Evolutionary conservation across 2,329 filamentous ascomycete genomes (phyloP).

Genomic region (Dryadomyces sulphureus): DNA sequence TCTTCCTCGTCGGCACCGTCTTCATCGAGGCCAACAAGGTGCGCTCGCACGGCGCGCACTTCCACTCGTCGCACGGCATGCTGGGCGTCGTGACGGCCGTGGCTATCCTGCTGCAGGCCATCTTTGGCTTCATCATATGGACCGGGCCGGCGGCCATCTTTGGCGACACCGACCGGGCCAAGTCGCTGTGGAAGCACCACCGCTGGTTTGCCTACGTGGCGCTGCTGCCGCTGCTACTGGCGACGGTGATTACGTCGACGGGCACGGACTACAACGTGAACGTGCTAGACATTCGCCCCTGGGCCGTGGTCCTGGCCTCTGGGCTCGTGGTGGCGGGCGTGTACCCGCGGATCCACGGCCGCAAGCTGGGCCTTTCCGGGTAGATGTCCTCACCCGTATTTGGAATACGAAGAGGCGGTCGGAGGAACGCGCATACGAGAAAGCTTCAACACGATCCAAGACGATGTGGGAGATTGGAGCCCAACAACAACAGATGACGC

Average conservation of each 20-base stretch:
- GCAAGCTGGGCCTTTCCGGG: slow-evolving; percentile 50
- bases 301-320: slow-evolving; percentile 55
- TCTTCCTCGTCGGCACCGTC: slow-evolving; percentile 49
- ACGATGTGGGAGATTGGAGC: too few relatives aligned
- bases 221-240: slow-evolving; percentile 49
- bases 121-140: slow-evolving; percentile 74
- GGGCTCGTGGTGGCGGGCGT: slow-evolving; percentile 57
- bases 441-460: too few relatives aligned
- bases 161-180: slow-evolving; percentile 57
- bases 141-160: slow-evolving; percentile 53
- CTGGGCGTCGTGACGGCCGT: slow-evolving; percentile 66
- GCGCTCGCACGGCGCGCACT: slow-evolving; percentile 50
- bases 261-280: slow-evolving; percentile 60
- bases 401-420: too few relatives aligned
- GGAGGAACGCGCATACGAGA: too few relatives aligned
- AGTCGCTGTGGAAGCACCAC: slow-evolving; percentile 82
- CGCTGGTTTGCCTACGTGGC: slow-evolving; percentile 56
- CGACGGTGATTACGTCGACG: slow-evolving; percentile 60
- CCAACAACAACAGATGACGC: too few relatives aligned
- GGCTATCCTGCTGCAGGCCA: slow-evolving; percentile 54
- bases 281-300: slow-evolving; percentile 57
- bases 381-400: not conserved
- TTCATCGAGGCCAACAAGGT: slow-evolving; percentile 80
- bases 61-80: slow-evolving; percentile 68
- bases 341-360: slow-evolving; percentile 63